phyloP scores from a whole-genome alignment of 345 rosid genomes.

The Corchorus capsularis region DNA sequence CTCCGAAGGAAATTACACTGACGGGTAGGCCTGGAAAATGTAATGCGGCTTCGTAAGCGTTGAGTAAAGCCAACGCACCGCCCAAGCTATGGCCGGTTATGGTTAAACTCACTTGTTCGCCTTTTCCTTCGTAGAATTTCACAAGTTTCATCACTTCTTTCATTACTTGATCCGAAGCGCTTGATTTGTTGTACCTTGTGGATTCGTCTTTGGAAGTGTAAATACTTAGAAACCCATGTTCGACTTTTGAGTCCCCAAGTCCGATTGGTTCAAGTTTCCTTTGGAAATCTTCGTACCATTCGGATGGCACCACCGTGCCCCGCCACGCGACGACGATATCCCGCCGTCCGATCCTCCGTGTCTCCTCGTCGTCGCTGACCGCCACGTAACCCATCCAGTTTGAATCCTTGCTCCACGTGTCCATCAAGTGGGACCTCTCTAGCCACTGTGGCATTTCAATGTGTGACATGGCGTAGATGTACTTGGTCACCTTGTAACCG shows the following conservation, averaged over 20 bases:
- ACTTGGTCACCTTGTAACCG: slow-evolving; percentile 39
- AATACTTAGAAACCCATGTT: slow-evolving; percentile 42
- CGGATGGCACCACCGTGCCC: slow-evolving; percentile 43
- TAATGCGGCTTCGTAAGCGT: slow-evolving; percentile 40
- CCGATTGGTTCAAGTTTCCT: slow-evolving; percentile 34
- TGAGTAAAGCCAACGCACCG: slow-evolving; percentile 46
- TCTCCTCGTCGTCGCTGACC: slow-evolving; percentile 34
- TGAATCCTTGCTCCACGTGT: slow-evolving; percentile 44
- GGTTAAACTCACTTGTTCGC: slow-evolving; percentile 47
- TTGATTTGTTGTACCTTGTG: slow-evolving; percentile 44
- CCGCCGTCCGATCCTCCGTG: slow-evolving; percentile 39
- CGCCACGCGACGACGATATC: slow-evolving; percentile 48
- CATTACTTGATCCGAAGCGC: slow-evolving; percentile 56
- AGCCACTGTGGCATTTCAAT: slow-evolving; percentile 43
- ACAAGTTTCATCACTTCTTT: slow-evolving; percentile 32
- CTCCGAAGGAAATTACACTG: slow-evolving; percentile 27
- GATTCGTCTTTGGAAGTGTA: slow-evolving; percentile 39
- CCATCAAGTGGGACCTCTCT: slow-evolving; percentile 26
- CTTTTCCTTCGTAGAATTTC: slow-evolving; percentile 23
- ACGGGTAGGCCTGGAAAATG: slow-evolving; percentile 7
- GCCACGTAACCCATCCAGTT: slow-evolving; percentile 57
- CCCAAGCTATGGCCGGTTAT: slow-evolving; percentile 51
- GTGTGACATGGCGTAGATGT: slow-evolving; percentile 46
- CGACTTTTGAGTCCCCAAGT: slow-evolving; percentile 28
- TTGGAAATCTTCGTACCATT: slow-evolving; percentile 43